A percentile compares a stretch with the other conserved stretches of the same genome.
phyloP scores from a whole-genome alignment of 805 yeast species.

The Myxozyma kluyveri region DNA sequence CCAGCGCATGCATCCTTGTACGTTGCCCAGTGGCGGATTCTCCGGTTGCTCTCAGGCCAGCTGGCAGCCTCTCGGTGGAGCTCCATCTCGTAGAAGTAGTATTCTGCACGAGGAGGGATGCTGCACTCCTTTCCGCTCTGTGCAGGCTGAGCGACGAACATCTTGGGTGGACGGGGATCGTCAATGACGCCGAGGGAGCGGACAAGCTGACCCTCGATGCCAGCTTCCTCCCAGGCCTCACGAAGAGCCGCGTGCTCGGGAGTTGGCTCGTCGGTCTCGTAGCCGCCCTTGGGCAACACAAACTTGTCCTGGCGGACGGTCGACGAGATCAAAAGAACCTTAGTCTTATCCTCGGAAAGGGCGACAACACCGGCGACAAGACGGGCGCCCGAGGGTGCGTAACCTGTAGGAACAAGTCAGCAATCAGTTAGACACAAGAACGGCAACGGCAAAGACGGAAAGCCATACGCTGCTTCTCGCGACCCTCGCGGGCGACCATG shows the following conservation, averaged over 20 bases:
- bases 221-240: conserved; percentile 99
- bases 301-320: conserved; percentile 65
- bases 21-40: conserved; percentile 70
- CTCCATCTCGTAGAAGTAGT: conserved; percentile 78
- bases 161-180: conserved; percentile 55
- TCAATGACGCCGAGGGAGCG: conserved; percentile 60
- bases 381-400: conserved; percentile 67
- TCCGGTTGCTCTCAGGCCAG: conserved; percentile 72
- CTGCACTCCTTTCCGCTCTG: conserved; percentile 25
- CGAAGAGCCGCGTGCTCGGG: conserved; percentile 59
- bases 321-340: conserved; percentile 78
- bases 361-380: conserved; percentile 92
- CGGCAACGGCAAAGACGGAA: neutral
- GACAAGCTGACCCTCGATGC: conserved; percentile 66
- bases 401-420: conserved; percentile 30
- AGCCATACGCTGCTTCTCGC: conserved; percentile 38
- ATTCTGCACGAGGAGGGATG: conserved; percentile 74
- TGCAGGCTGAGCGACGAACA: conserved; percentile 37
- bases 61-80: conserved; percentile 52
- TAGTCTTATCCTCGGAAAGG: conserved; percentile 52
- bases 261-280: conserved; percentile 71
- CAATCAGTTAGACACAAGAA: neutral
- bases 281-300: conserved; percentile 96
- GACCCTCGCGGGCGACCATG: conserved; percentile 41
- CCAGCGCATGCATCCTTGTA: conserved; percentile 65